Base-by-base conservation (phyloP, 1,284 basidiomycete genomes). In the Dichomitus squalens region DNA sequence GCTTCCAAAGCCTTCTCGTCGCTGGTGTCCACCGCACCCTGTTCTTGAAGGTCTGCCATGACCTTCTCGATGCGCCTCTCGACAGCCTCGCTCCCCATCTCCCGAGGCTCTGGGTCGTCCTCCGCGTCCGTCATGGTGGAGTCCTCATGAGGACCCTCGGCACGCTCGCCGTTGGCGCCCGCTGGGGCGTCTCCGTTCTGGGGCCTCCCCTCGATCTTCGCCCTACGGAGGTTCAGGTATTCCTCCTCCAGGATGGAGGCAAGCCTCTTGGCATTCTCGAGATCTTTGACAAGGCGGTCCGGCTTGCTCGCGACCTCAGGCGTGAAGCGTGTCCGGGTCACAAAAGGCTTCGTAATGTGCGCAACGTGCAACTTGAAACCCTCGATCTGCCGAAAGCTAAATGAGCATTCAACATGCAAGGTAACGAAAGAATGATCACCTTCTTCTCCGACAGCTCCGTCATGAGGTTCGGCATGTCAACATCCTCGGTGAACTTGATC, bases 341-440 rank as follows among this genome's bases (percentile, higher is more conserved):
- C 82, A 72, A 93, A 91, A 14, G 93, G 87, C 53, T 87, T 87
- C 31, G 83, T 81, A 68, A 89, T 93, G 71, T 93, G 88, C 20
- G 85, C 87, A 67, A 96, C 90, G 72, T 96, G 93, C 52, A 96
- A 78, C 65, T 93, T 95, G 78, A 96, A 96, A 53, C 89, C 90
- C 72, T 95, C 93, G 68, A 97, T 92, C 95, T 96, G 63, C 20
- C 55, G n/a, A 25, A 2, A 50, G 27, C 55, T 7, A 29, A 62
- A 36, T 53, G 50, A 63, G 58, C 53, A 27, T 29, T 43, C 48
- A 29, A 3, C 34, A 21, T 11, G n/a, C 23, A 35, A 47, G 49
- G 25, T 20, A 31, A 29, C 25, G 16, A 52, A n/a, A 35, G 23
- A 34, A 56, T 49, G 70, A 71, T 38, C 64, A 94, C 94, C 85